Evolutionary conservation across 2,329 filamentous ascomycete genomes (phyloP), one percentile per base, ranked within the genome.

Genomic region (Trichoderma sp.): DNA sequence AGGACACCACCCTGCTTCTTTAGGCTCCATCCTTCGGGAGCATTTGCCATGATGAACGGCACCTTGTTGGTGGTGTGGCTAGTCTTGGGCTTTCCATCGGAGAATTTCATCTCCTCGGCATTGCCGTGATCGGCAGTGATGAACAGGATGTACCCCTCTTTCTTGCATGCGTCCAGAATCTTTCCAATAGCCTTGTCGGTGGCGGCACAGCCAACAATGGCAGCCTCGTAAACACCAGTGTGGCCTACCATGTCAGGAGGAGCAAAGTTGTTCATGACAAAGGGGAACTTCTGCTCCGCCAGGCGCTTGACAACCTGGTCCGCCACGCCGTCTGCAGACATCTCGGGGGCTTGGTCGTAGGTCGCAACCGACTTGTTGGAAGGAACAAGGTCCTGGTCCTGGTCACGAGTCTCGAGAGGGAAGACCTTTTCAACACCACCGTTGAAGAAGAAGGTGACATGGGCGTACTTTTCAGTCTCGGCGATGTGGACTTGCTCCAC

Each of bases 381-480:
- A 64, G 94, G 91, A 59, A 99, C 95, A 5, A 91, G 85, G 80
- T 91, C 89, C 81, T 91, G 89, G 32, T 82, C 84, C 86, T 97
- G 92, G 79, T 99, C 96, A 75, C 96, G 93, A 74, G 91, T 90
- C 85, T 99, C 96, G 62, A 94, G 91, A 68, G 92, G 90, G 84
- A 98, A 99, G 74, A 93, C 93, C 86, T 98, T 97, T 86, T 99
- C 96, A 68, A 97, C 93, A 80, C 96, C 96, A 71, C 96, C 96
- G 85, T 99, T 99, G 91, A 98, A 98, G 89, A 98, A 98, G 89
- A 98, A 98, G 71, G 96, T 98, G 75, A 99, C 96, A 85, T 99
- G 96, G 43, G 96, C 96, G 83, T 99, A 99, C 87, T 99, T 99
- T 84, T 99, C 96, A 2, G 96, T 99, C 88, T 99, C 96, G 71